Evolutionary conservation across 192 early-diverging fungal genomes (phyloP).

Genomic region (Neocallimastix lanati): DNA sequence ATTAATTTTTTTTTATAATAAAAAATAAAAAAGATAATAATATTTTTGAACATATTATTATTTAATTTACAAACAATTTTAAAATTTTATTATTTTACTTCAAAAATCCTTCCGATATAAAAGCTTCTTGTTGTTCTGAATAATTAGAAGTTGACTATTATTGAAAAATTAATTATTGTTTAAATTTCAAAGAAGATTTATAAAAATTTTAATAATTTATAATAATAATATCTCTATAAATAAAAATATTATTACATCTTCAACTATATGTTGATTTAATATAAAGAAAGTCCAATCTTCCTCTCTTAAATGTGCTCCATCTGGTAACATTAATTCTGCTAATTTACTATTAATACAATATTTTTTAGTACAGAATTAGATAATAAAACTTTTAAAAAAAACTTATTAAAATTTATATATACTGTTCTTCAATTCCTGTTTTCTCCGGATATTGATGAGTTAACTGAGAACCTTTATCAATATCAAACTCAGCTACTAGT

Average conservation of each 20-base stretch:
- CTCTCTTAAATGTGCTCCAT: slow-evolving; percentile 80
- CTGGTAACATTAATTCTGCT: slow-evolving; percentile 92
- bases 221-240: neutral
- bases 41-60: no score
- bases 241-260: neutral
- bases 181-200: no score
- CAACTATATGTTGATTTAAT: slow-evolving; percentile 47
- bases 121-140: neutral
- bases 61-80: no score
- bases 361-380: no score
- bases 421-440: slow-evolving; percentile 72
- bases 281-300: slow-evolving; percentile 92
- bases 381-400: no score
- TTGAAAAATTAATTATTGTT: no score
- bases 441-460: slow-evolving; percentile 71
- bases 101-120: neutral
- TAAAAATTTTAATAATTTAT: no score
- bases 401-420: slow-evolving; percentile 8
- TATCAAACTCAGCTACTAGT: slow-evolving; percentile 86
- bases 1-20: no score
- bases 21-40: no score
- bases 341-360: slow-evolving; percentile 31
- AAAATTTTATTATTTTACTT: neutral
- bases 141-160: neutral
- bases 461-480: slow-evolving; percentile 75